These are phyloP conservation scores for Ceratorhiza oryzae-sativae DNA, from an alignment of 1,284 basidiomycete genomes.

Conservation along the genomic window DNA sequence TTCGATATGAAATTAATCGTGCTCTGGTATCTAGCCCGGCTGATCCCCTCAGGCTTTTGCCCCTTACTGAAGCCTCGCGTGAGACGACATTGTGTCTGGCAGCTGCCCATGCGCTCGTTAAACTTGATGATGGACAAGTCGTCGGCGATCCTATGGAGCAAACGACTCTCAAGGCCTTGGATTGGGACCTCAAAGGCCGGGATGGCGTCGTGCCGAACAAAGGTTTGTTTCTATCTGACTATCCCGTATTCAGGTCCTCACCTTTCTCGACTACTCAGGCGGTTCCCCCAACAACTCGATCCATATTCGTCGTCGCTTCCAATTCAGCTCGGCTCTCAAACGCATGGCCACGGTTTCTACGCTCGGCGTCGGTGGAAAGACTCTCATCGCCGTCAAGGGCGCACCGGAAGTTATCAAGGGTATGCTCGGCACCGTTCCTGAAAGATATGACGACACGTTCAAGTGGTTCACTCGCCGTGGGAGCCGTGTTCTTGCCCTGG, in stretches of 20 bases:
- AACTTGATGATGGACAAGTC: conserved; percentile 89
- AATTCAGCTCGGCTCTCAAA: conserved; percentile 94
- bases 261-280: conserved; percentile 51
- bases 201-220: conserved; percentile 53
- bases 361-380: conserved; percentile 61
- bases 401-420: conserved; percentile 92
- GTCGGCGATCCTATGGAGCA: conserved; percentile 99
- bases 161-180: conserved; percentile 89
- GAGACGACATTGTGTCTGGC: conserved; percentile 91
- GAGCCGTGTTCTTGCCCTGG: conserved; percentile 89
- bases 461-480: conserved; percentile 92
- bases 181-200: conserved; percentile 73
- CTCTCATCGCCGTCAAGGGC: conserved; percentile 80
- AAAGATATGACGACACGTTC: conserved; percentile 88
- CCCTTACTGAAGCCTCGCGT: conserved; percentile 76
- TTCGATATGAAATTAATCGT: background rate
- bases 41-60: conserved; percentile 72
- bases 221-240: conserved; percentile 56
- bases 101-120: conserved; percentile 93
- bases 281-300: conserved; percentile 68
- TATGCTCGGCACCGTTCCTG: conserved; percentile 80
- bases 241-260: conserved; percentile 35
- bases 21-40: conserved; percentile 54
- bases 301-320: conserved; percentile 86
- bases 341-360: conserved; percentile 91